Evolutionary conservation across 2,329 filamentous ascomycete species (phyloP), one percentile per base, ranked within the genome.

Genomic region (Beauveria medogensis): DNA sequence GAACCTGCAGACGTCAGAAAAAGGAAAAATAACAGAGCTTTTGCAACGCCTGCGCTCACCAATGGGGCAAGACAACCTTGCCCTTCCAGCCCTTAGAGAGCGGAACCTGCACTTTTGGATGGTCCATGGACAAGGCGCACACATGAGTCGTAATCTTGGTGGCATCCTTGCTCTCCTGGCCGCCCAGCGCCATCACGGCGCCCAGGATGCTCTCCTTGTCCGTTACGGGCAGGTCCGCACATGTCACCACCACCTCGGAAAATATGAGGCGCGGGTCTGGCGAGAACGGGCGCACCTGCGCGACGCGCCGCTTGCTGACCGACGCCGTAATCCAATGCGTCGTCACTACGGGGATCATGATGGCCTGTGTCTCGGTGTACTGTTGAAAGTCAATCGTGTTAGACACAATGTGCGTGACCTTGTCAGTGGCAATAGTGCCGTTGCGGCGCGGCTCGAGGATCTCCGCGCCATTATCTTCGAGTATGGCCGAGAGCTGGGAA

Each of bases 171-270:
- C 86, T 87, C 69, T 92, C 90, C 67, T 90, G 83, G 18, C 94
- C 94, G 24, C 94, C 94, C 75, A 97, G 86, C 0, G 94, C 93
- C 69, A 96, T 77, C 2, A 93, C 90, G 1, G 91, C 93, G 12
- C 92, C 94, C 44, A 90, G 85, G 61, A 99, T 97, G 12, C 92
- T 90, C 75, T 97, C 93, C 71, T 92, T 90, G 73, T 99, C 94
- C 41, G 86, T 89, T 41, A 85, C 79, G 0, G 94, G 94, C 52
- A 99, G 84, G 68, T 94, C 90, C 52, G 88, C 91, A 69, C 90
- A 95, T 37, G 87, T 89, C 20, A 97, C 81, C 30, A 89, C 83
- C 47, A 97, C 88, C 66, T 91, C 87, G 56, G 89, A 90, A 74
- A 99, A 90, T 72, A 97, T 94, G 71, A 96, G 85, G 62, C 89